Base-by-base conservation (phyloP, 108 stramenopile species). In the Cyclostephanos invisitatus region DNA sequence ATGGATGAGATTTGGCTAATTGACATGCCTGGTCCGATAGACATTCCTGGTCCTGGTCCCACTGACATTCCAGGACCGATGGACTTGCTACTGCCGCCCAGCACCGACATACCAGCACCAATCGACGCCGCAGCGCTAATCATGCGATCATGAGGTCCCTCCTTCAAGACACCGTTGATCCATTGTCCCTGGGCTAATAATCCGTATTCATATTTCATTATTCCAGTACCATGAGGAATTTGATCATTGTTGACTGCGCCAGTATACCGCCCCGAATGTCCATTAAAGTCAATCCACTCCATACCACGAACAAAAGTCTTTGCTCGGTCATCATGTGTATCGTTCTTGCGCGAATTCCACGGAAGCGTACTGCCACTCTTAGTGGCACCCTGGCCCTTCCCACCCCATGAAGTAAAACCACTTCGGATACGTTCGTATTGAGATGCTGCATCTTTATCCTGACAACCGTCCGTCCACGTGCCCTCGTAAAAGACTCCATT, bases 191-290 rank as follows among this genome's bases (percentile, higher is more conserved):
- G 61, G 51, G 84, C 85, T 21, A 73, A 57, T 20, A 85, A 66
- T 47, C 77, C 83, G 60, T 72, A 68, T 15, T 82, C 73, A 47
- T 88, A 88, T 21, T 73, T 73, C 87, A 88, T 88, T 15, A 54
- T 64, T 7, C 87, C 87, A 21, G 32, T 42, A 10, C 83, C 85
- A 76, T 84, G 80, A 0, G 87, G 87, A 25, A 60, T 21, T 51
- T 32, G 21, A 51, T 67, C 51, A 5, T 51, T 35, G 36, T 67
- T 51, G 35, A 67, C 66, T 25, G 14, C 50, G 18, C 66, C 66
- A 14, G 35, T 53, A 55, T 67, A 67, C 27, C 50, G 37, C 51
- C 66, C 66, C 48, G 49, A n/a, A 28, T 51, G n/a, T 9, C 50
- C 66, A 32, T 35, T 51, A 4, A 51, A 37, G 22, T 67, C 66